A percentile compares a stretch with the other conserved stretches of the same genome.
phyloP scores from a whole-genome alignment of 805 yeast genomes.

The Suhomyces faveliae region DNA sequence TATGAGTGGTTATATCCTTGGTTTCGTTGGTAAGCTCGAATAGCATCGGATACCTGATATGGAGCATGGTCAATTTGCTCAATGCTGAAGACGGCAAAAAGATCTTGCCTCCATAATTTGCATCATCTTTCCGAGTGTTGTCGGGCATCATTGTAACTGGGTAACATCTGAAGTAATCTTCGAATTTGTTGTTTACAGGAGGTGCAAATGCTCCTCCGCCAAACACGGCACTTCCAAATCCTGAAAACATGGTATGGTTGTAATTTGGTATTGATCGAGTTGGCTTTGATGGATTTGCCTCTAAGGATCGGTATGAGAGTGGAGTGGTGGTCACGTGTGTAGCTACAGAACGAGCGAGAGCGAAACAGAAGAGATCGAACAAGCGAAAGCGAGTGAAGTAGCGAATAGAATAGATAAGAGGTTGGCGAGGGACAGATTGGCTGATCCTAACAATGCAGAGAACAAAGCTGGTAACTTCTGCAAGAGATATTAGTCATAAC shows the following conservation, averaged over 20 bases:
- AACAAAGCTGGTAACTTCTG: no score
- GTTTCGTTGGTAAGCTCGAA: conserved; percentile 76
- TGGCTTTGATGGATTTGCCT: background rate
- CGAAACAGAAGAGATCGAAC: no score
- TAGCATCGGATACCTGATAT: conserved; percentile 94
- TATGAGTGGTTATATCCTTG: conserved; percentile 62
- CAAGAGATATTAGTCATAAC: no score
- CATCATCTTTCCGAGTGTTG: conserved; percentile 62
- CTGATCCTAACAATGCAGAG: no score
- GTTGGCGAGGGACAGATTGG: no score
- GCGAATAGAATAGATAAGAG: no score
- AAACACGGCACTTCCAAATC: conserved; percentile 40
- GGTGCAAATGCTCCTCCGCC: conserved; percentile 35
- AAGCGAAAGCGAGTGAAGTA: no score
- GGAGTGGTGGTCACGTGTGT: no score
- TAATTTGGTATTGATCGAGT: background rate
- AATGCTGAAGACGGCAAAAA: conserved; percentile 92
- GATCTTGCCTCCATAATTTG: conserved; percentile 94
- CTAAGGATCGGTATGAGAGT: background rate
- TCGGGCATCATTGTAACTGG: conserved; percentile 91
- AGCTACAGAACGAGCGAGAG: no score
- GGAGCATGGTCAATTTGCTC: conserved; percentile 82
- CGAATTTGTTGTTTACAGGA: conserved; percentile 49
- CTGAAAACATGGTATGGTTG: conserved; percentile 34
- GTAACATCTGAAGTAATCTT: conserved; percentile 87